Base-by-base conservation (phyloP, 306 rosid species). In the Acacia melanoxylon region DNA sequence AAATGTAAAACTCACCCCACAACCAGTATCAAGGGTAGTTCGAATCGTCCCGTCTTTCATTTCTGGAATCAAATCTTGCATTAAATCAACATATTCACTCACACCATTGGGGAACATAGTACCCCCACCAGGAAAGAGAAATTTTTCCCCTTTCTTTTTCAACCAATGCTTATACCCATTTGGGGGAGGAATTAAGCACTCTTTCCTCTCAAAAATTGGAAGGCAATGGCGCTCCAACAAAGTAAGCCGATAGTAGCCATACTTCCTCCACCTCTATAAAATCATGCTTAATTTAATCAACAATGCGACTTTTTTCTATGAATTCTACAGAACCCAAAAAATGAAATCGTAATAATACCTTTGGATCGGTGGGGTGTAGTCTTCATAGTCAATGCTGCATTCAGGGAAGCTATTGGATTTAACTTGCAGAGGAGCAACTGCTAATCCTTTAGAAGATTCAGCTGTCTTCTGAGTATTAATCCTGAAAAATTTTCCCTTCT, bases 141-240 rank as follows among this genome's bases (percentile, higher is more conserved):
- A 96, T 82, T 94, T 94, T 40, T 96, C 97, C 35, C 99, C 98
- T 90, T 94, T 97, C 87, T 96, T 96, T 87, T 52, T 86, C 80
- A 94, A 85, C 98, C 99, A 94, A 83, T 94, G 85, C 89, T 92
- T 93, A 84, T 96, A 96, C 35, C 99, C 99, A 83, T 87, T 78
- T 42, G 99, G 99, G 31, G 97, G 97, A 76, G 99, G 99, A 81
- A 96, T 77, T 72, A 96, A 84, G 88, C 99, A 96, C 75, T 90
- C 97, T 75, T 92, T 96, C 91, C 97, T 92, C 81, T 96, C 99
- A 41, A 72, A 91, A 52, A 85, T 65, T 6, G 98, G 95, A 72
- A 98, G 99, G 85, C 99, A 96, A 79, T 96, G 99, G 66, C 99
- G 97, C 76, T 96, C 99, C 94, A 92, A 88, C 87, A 96, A 92